Percentiles rank a stretch among this genome's conserved stretches.
These are phyloP conservation scores for Nicotiana attenuata DNA, from an alignment of 257 asterid genomes.

Conservation along the genomic window DNA sequence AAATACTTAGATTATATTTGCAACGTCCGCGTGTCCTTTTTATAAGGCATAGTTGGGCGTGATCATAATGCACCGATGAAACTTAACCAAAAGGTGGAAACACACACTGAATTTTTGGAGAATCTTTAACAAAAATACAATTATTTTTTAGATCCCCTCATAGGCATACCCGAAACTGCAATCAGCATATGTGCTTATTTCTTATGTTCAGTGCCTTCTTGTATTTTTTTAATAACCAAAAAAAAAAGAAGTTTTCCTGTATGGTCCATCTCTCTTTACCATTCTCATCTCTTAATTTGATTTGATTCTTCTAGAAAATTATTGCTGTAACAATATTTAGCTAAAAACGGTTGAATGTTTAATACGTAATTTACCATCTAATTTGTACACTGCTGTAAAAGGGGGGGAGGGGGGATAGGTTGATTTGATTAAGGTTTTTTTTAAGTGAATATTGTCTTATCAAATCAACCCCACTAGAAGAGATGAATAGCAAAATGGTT, in stretches of 20 bases:
- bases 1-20: no score
- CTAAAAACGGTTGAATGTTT: background rate
- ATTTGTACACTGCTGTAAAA: background rate
- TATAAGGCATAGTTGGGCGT: no score
- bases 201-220: conserved; percentile 5
- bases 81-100: conserved; percentile 14
- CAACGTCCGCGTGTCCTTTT: no score
- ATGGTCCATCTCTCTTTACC: background rate
- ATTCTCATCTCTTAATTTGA: background rate
- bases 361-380: no score
- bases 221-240: background rate
- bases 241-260: background rate
- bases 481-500: conserved; percentile 20
- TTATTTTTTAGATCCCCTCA: background rate
- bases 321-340: background rate
- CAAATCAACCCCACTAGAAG: conserved; percentile 3
- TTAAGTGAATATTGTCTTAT: conserved; percentile 16
- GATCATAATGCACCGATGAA: conserved; percentile 23
- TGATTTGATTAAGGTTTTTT: background rate
- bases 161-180: conserved; percentile 23
- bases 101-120: conserved; percentile 9
- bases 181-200: conserved; percentile 30
- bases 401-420: background rate
- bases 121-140: conserved; percentile 9
- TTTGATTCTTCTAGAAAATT: background rate